Conservation (phyloP, 1,284 basidiomycete genomes). For the Filobasidium uniguttulatum region DNA sequence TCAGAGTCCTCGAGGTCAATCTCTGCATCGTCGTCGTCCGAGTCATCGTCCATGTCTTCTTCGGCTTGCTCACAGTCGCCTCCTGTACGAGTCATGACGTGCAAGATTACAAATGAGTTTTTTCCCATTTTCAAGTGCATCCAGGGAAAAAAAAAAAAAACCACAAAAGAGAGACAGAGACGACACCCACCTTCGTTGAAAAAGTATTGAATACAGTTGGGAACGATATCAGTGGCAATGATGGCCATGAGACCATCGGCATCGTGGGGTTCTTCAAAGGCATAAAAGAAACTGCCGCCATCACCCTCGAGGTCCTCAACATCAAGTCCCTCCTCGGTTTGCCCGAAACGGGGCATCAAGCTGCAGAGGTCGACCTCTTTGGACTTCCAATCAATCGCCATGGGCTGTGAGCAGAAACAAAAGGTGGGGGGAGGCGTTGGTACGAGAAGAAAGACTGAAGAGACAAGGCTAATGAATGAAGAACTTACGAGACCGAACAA, state of each 20-base stretch:
- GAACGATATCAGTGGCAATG: conserved; percentile 25
- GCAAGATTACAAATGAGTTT: not conserved
- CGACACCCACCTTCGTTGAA: conserved; percentile 20
- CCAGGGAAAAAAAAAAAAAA: not conserved
- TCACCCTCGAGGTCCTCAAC: conserved; percentile 24
- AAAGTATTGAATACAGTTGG: conserved; percentile 29
- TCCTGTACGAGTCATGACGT: not conserved
- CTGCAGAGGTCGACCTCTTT: conserved; percentile 37
- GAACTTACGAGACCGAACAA: conserved; percentile 1
- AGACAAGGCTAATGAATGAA: not conserved
- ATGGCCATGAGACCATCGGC: conserved; percentile 10
- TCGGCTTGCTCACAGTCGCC: conserved; percentile 15
- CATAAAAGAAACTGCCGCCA: conserved; percentile 40
- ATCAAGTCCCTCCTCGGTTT: conserved; percentile 1
- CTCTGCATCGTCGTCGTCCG: conserved; percentile 27
- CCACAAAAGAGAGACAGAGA: not conserved
- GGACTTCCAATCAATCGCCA: conserved; percentile 40
- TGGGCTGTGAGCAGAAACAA: too few species aligned
- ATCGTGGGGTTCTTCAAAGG: conserved; percentile 35
- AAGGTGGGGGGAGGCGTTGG: too few species aligned
- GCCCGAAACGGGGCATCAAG: conserved; percentile 30
- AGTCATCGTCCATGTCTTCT: conserved; percentile 22
- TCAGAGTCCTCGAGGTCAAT: conserved; percentile 27
- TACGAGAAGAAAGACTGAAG: not conserved
- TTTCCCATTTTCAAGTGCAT: not conserved